Conservation (phyloP, 768 basidiomycete genomes). For the Suillus spraguei region DNA sequence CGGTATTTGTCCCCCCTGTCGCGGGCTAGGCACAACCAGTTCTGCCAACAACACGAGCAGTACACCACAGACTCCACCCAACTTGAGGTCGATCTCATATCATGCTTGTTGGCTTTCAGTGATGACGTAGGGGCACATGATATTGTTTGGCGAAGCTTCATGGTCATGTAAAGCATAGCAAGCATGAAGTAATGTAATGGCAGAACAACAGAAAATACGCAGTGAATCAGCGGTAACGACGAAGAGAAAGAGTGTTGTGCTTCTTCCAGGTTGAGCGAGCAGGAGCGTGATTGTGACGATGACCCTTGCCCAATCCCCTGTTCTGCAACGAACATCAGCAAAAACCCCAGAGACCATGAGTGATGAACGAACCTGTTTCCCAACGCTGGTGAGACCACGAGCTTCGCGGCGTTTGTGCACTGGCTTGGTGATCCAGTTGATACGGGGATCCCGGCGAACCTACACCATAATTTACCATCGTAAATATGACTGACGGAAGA, state of each 20-base stretch:
- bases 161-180: conserved; percentile 26
- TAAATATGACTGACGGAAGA: conserved; percentile 3
- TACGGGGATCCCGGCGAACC: conserved; percentile 94
- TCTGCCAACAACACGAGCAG: too few relatives aligned
- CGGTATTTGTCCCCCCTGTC: too few relatives aligned
- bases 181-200: conserved; percentile 29
- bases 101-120: too few relatives aligned
- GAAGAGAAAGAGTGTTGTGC: conserved; percentile 96
- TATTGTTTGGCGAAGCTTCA: conserved; percentile 16
- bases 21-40: too few relatives aligned
- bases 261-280: conserved; percentile 93
- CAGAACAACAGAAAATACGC: conserved; percentile 8
- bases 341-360: background rate
- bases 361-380: conserved; percentile 77
- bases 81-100: too few relatives aligned
- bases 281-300: conserved; percentile 91
- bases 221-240: conserved; percentile 72
- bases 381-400: conserved; percentile 95
- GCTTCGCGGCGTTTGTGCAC: conserved; percentile 99
- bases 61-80: too few relatives aligned
- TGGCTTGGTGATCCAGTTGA: conserved; percentile 99
- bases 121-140: background rate
- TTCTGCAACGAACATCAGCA: conserved; percentile 54
- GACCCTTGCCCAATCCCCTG: conserved; percentile 96
- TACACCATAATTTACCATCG: conserved; percentile 32